Evolutionary conservation across 2,329 filamentous ascomycete genomes (phyloP).

Genomic region (Cytospora paraplurivora): DNA sequence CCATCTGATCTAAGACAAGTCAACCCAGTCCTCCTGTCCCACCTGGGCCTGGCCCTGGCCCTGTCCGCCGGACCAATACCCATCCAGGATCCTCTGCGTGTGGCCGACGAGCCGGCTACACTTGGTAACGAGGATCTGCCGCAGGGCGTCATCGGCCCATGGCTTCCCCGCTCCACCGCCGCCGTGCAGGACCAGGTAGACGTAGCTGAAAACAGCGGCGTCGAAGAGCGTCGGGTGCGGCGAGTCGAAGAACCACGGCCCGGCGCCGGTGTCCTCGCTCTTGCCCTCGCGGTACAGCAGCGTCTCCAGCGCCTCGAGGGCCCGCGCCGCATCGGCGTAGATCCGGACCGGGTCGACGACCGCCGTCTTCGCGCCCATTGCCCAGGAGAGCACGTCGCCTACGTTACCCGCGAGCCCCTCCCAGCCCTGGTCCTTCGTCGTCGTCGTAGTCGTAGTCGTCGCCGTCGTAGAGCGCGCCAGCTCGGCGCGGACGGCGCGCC

Average conservation of each 20-base stretch:
- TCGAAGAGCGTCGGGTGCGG: conserved; percentile 74
- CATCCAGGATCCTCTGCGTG: conserved; percentile 47
- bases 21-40: background rate
- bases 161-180: conserved; percentile 6
- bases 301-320: conserved; percentile 49
- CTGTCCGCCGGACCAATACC: conserved; percentile 33
- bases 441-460: too few species aligned
- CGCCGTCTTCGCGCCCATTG: conserved; percentile 40
- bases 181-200: conserved; percentile 70
- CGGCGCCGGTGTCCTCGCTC: conserved; percentile 29
- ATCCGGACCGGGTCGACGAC: conserved; percentile 41
- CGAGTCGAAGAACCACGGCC: conserved; percentile 52
- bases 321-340: conserved; percentile 47
- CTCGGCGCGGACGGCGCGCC: conserved; percentile 72
- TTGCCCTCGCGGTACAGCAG: conserved; percentile 39
- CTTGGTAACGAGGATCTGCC: conserved; percentile 52
- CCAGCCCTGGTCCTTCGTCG: background rate
- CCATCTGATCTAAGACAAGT: background rate
- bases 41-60: background rate
- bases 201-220: conserved; percentile 87
- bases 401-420: conserved; percentile 22
- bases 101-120: conserved; percentile 68
- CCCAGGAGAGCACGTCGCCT: conserved; percentile 18
- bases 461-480: conserved; percentile 59
- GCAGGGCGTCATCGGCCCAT: conserved; percentile 56